Evolutionary conservation across 2,329 filamentous ascomycete genomes (phyloP).

Genomic region (Beauveria sp.): DNA sequence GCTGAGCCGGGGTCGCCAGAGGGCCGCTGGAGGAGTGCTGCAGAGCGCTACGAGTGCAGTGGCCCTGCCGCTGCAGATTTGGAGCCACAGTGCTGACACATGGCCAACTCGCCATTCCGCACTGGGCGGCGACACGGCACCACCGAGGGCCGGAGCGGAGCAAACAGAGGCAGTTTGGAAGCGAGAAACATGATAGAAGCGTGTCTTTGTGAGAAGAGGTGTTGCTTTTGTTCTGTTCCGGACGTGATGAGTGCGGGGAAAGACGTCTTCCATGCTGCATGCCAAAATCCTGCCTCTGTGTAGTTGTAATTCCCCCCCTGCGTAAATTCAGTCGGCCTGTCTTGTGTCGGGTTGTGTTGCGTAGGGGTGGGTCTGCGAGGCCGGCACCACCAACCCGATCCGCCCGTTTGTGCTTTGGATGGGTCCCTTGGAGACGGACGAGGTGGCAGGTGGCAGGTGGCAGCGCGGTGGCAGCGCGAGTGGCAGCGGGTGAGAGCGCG

Average conservation of each 20-base stretch:
- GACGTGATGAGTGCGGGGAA: too few relatives aligned
- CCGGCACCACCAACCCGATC: slow-evolving; percentile 8
- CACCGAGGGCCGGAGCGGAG: slow-evolving; percentile 6
- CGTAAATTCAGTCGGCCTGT: background rate
- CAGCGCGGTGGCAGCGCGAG: background rate
- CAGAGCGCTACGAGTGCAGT: background rate
- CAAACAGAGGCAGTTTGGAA: background rate
- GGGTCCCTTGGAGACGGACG: background rate
- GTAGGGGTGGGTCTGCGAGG: slow-evolving; percentile 1
- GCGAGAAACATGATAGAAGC: too few relatives aligned
- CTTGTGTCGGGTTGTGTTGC: slow-evolving; percentile 6
- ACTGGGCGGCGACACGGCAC: slow-evolving; percentile 5
- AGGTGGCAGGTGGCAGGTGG: background rate
- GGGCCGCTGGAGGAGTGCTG: background rate
- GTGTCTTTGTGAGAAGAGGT: too few relatives aligned
- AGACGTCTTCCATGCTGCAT: too few relatives aligned
- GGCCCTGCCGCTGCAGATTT: background rate
- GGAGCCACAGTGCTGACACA: background rate
- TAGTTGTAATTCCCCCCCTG: background rate
- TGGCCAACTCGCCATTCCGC: background rate
- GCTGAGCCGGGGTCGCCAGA: background rate
- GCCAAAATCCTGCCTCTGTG: too few relatives aligned
- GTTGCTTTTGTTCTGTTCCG: too few relatives aligned
- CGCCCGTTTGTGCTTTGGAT: background rate
- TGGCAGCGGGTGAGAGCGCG: too few relatives aligned